Base-by-base conservation (phyloP, 2,329 filamentous ascomycete genomes). In the Lizonia empirigonia region DNA sequence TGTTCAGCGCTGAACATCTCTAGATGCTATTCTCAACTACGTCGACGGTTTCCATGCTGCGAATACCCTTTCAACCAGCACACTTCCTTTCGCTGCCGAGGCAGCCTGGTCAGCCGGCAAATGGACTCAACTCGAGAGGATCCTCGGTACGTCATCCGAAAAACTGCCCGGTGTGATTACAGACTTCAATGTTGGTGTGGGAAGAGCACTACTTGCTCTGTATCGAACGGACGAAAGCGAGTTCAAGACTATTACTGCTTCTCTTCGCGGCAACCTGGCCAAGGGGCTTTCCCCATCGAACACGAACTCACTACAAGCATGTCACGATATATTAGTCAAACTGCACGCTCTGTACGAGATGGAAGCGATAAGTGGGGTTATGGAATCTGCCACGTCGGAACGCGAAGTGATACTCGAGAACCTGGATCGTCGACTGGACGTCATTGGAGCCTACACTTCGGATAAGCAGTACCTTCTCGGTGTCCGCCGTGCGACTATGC, bases 391-490 rank as follows among this genome's bases (percentile, higher is more conserved):
- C 1, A 20, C 35, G 5, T 44, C 72, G 73, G 33, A 73, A 75
- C 38, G 70, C 10, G 62, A 69, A 33, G 50, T 45, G 5, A 53
- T 75, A 6, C 70, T 88, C 6, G 77, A 80, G 41, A 80, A 80
- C 18, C 71, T 97, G 5, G 82, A 88, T 54, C 85, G 88, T 36
- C 86, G 94, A n/a, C 77, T 99, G n/a, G 89, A 92, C 60, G 82
- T 95, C 1, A 78, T 99, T 2, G 94, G 95, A 0, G 90, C 91
- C 1, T 96, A 94, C 64, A 87, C 92, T 29, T 85, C 86, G 44
- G 92, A 99, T 69, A 99, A 99, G 71, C 93, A 97, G 69, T 97
- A 96, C 68, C 76, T 99, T 8, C 79, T 99, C 22, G 89, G 91
- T 1, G 81, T 97, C 32, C 85, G 92, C 49, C 83, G 94, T 60